Base-by-base conservation (phyloP, 2,329 filamentous ascomycete genomes). In the Aspergillus novofumigatus region DNA sequence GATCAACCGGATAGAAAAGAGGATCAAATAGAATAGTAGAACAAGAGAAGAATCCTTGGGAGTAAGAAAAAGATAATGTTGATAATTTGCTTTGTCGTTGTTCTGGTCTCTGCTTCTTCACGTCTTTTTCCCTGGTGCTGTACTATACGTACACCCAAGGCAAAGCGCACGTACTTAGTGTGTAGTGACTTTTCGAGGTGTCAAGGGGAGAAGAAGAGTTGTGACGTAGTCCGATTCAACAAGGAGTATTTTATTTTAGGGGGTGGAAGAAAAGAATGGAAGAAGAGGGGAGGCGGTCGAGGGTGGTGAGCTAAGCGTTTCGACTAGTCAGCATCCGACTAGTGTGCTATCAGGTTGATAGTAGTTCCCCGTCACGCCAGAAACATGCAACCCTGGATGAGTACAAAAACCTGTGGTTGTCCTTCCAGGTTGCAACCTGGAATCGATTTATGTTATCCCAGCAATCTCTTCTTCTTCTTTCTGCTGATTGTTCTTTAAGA, bases 161-260 rank as follows among this genome's bases (percentile, higher is more conserved):
- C 29, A 57, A 59, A 58, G 57, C 54, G 58, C 32, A 38, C 32
- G 21, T 45, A 45, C 42, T 51, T 35, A 26, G 28, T 51, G 47
- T 21, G 47, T 25, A 17, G 47, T 49, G 17, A 49, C 32, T 47
- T 47, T 47, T 47, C 44, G 21, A 56, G 51, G 54, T 58, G 54
- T 48, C 49, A 65, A 61, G 60, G 62, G 59, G 62, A 64, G 64
- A 64, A 59, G 61, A 62, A 66, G 59, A 65, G 61, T 63, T 66
- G 71, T 74, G 72, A 74, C 72, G 72, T 73, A 74, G 72, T 70
- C 68, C 69, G 67, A 65, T 65, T 68, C 59, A 54, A 58, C 57
- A 60, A 58, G 61, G 63, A 62, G 69, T 67, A 59, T 66, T 71
- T 72, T 67, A 59, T 66, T 71, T 72, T 71, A 69, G 69, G 69